phyloP scores from a whole-genome alignment of 768 basidiomycete species.

The Lentinula edodes region DNA sequence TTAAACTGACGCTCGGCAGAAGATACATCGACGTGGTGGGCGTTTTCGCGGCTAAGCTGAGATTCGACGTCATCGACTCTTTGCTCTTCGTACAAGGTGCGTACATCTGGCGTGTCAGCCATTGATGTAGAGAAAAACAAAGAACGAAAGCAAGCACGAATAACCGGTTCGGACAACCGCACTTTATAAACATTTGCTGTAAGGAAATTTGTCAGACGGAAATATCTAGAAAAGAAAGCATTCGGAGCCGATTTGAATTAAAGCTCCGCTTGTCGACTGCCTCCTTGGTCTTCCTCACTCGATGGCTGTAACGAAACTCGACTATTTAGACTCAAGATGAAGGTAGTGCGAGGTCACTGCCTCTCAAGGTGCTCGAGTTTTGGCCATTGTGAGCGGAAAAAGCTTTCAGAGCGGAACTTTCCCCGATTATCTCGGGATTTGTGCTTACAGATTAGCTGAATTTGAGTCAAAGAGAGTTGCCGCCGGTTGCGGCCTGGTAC shows the following conservation, averaged over 20 bases:
- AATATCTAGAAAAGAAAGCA: neutral
- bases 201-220: neutral
- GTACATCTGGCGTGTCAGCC: conserved; percentile 25
- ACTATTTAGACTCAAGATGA: neutral
- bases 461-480: neutral
- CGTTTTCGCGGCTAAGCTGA: conserved; percentile 4
- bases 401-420: neutral
- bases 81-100: conserved; percentile 23
- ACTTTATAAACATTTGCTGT: neutral
- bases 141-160: neutral
- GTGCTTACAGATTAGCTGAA: neutral
- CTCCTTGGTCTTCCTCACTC: neutral
- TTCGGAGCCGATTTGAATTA: neutral
- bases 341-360: neutral
- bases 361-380: no score
- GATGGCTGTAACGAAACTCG: neutral
- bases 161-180: no score
- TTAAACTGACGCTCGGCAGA: conserved; percentile 50
- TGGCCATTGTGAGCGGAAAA: neutral
- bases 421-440: neutral
- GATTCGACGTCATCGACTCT: conserved; percentile 3
- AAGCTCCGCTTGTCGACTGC: neutral
- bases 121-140: conserved; percentile 11
- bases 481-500: neutral
- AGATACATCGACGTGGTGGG: conserved; percentile 40